Evolutionary conservation across 106 monocot species (phyloP).

Genomic region (Chionographis japonica): DNA sequence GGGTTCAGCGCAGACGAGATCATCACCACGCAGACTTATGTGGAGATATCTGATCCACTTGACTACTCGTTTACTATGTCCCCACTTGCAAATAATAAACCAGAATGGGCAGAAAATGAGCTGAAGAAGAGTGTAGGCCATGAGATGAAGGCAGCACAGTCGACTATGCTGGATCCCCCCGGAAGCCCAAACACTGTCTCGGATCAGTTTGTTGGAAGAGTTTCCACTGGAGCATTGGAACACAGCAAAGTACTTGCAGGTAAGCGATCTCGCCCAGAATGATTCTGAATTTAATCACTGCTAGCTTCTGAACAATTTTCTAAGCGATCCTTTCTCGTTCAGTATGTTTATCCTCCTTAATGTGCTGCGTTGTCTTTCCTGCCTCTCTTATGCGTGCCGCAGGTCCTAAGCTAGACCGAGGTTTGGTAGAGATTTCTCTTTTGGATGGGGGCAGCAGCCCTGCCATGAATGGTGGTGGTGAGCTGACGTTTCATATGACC

Average conservation of each 20-base stretch:
- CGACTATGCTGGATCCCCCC: neutral
- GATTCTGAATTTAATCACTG: too few species aligned
- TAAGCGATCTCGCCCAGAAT: neutral
- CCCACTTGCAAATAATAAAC: conserved; percentile 9
- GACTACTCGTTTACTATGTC: conserved; percentile 42
- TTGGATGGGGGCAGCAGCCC: conserved; percentile 15
- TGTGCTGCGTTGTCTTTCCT: too few species aligned
- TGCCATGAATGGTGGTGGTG: conserved; percentile 23
- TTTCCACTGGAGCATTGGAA: neutral
- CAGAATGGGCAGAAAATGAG: neutral
- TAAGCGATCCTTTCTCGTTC: too few species aligned
- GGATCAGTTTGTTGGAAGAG: neutral
- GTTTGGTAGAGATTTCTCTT: conserved; percentile 5
- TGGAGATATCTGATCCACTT: conserved; percentile 24
- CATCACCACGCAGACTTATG: conserved; percentile 30
- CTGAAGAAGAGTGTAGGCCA: neutral
- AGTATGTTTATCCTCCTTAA: too few species aligned
- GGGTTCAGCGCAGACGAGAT: conserved; percentile 53
- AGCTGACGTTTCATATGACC: conserved; percentile 25
- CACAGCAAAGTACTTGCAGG: neutral
- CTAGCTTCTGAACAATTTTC: too few species aligned
- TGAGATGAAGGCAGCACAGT: neutral
- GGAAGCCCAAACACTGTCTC: conserved; percentile 1
- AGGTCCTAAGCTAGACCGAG: conserved; percentile 28
- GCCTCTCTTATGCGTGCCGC: neutral